phyloP scores from a whole-genome alignment of 805 yeast genomes.

The Lipomyces sp. region DNA sequence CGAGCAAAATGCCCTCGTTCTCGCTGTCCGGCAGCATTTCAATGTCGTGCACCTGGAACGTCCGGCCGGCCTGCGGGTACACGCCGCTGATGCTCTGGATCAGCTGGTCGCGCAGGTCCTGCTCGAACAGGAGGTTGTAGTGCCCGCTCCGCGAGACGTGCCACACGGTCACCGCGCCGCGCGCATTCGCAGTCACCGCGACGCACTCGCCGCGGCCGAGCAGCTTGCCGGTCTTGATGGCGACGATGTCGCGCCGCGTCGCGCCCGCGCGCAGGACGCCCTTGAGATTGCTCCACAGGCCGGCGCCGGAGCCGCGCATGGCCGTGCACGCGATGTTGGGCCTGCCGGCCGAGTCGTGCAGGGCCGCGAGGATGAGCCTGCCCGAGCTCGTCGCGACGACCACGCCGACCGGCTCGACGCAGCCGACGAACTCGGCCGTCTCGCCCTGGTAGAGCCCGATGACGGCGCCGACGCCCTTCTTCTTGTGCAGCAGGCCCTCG shows the following conservation, averaged over 20 bases:
- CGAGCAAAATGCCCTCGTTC: slow-evolving; percentile 49
- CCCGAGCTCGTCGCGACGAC: slow-evolving; percentile 67
- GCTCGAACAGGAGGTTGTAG: slow-evolving; percentile 41
- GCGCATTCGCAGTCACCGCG: slow-evolving; percentile 42
- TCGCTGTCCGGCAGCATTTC: slow-evolving; percentile 48
- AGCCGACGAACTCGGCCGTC: slow-evolving; percentile 52
- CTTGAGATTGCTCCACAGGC: slow-evolving; percentile 33
- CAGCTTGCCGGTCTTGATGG: slow-evolving; percentile 55
- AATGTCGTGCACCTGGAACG: slow-evolving; percentile 60
- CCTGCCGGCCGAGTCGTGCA: slow-evolving; percentile 68
- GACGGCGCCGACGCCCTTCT: slow-evolving; percentile 35
- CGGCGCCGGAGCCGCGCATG: slow-evolving; percentile 35
- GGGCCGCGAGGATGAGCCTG: slow-evolving; percentile 56
- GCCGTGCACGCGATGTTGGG: slow-evolving; percentile 39
- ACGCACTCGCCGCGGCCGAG: slow-evolving; percentile 51
- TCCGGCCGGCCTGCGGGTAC: slow-evolving; percentile 51
- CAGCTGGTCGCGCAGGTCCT: slow-evolving; percentile 40
- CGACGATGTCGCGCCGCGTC: slow-evolving; percentile 47
- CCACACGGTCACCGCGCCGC: slow-evolving; percentile 51
- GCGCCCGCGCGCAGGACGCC: slow-evolving; percentile 32
- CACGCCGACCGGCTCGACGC: slow-evolving; percentile 72
- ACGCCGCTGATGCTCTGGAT: slow-evolving; percentile 44
- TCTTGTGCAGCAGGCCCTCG: slow-evolving; percentile 51
- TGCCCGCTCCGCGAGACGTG: slow-evolving; percentile 48
- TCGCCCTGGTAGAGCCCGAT: slow-evolving; percentile 45